These are phyloP conservation scores for Dendrobium huoshanense DNA, from an alignment of 106 monocot genomes.

Conservation along the genomic window DNA sequence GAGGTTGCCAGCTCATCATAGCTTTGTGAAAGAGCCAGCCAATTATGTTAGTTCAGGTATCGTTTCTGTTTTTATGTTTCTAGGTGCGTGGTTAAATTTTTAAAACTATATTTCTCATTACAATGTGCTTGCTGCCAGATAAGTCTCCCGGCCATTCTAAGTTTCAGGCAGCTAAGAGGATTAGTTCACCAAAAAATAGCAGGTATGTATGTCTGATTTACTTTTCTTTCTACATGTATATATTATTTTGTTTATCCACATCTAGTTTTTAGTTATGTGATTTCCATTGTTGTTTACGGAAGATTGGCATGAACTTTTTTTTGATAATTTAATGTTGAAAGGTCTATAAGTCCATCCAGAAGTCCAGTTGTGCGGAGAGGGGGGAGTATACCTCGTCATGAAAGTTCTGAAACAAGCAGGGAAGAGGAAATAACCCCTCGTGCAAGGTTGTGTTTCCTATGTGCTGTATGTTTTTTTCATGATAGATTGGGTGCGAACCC, in stretches of 20 bases:
- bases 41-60: not conserved
- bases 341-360: constrained; percentile 12
- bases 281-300: not conserved
- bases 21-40: not conserved
- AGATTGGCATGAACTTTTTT: not conserved
- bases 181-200: not conserved
- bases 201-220: not conserved
- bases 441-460: constrained; percentile 22
- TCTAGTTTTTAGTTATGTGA: not conserved
- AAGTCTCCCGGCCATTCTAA: constrained; percentile 2
- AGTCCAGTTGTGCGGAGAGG: constrained; percentile 19
- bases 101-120: not conserved
- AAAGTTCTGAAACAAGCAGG: constrained; percentile 21
- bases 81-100: not conserved
- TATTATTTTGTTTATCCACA: not conserved
- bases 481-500: not conserved
- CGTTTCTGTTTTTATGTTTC: not conserved
- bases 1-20: not conserved
- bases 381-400: constrained; percentile 14
- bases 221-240: not conserved
- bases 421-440: constrained; percentile 12
- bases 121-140: not conserved
- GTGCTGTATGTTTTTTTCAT: not conserved
- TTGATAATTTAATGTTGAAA: constrained; percentile 8
- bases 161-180: not conserved